Conservation (phyloP, 139 green algal species). For the Micractinium sp. region DNA sequence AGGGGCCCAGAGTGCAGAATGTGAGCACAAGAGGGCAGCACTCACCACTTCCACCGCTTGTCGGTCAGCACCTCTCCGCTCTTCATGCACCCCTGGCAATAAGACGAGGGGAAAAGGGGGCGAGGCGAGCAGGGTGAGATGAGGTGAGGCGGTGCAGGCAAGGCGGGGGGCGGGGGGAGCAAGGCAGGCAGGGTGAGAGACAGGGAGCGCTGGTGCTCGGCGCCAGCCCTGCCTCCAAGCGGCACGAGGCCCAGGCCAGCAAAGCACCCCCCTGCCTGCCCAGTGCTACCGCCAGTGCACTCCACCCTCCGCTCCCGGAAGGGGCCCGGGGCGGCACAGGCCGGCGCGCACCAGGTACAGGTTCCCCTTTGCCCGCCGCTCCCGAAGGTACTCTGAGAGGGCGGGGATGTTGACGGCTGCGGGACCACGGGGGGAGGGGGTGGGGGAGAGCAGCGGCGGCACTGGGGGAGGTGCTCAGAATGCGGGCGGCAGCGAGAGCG, state of each 20-base stretch:
- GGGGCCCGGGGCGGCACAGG: background rate
- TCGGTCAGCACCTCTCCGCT: conserved; percentile 68
- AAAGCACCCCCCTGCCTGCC: no score
- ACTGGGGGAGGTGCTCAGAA: background rate
- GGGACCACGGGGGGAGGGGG: no score
- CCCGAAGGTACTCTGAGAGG: conserved; percentile 53
- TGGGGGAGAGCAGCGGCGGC: background rate
- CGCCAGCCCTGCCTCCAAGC: no score
- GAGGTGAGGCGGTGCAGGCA: no score
- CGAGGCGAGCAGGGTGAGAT: background rate
- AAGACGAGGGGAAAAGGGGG: background rate
- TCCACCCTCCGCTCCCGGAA: no score
- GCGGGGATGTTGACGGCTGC: conserved; percentile 57
- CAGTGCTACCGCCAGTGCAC: no score
- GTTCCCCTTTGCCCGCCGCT: conserved; percentile 59
- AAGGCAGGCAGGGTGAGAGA: background rate
- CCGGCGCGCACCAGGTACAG: conserved; percentile 62
- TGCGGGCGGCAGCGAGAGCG: background rate
- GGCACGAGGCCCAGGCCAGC: no score
- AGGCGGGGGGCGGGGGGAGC: no score
- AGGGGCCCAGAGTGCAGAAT: no score
- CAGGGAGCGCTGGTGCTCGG: background rate
- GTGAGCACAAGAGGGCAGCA: background rate
- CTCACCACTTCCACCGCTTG: conserved; percentile 59
- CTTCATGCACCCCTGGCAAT: conserved; percentile 74